Evolutionary conservation across 208 protist genomes (phyloP), one percentile per base, ranked within the genome.

Genomic region (Trypanosoma cruzi): DNA sequence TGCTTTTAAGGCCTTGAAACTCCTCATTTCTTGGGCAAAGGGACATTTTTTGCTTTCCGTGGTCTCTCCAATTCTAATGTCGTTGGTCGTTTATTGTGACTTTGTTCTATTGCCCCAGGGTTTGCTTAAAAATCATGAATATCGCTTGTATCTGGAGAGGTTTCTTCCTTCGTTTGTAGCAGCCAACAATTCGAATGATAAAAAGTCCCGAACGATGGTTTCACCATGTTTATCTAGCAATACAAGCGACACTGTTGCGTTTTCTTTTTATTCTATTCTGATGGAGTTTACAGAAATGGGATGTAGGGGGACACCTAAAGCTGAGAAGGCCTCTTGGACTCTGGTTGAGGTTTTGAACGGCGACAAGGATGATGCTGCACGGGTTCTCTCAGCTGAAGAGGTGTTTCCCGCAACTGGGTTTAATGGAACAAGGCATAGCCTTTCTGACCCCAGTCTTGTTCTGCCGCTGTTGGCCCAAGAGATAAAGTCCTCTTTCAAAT

Each of bases 321-420:
- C 22, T 40, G 29, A 44, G 40, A 46, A 42, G 16, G 11, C 4
- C 14, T 22, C 28, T 14, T 31, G 46, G 61, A 24, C 29, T 37
- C 55, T 67, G 18, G n/a, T 67, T 67, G 61, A 67, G 61, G 22
- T 67, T 18, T 26, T 67, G 0, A 56, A 67, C 37, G 61, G 61
- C 16, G 48, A 67, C 14, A 18, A 67, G 28, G 32, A 56, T 1
- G 61, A 55, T 16, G 61, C 48, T 24, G 36, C 0, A 24, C n/a
- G 34, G 16, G 24, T 56, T 26, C 32, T 67, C 37, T n/a, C 18
- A 13, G 48, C 18, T 20, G 61, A 67, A 29, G 61, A 67, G 37
- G 8, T 67, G 3, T 67, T 67, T 67, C 48, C 44, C 22, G 48
- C 28, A 42, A 67, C 44, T 37, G 46, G 48, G 28, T 67, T 67